A percentile compares a stretch with the other conserved stretches of the same genome.
phyloP scores from a whole-genome alignment of 371 early-diverging fungal species.

The Fennellomyces sp. region DNA sequence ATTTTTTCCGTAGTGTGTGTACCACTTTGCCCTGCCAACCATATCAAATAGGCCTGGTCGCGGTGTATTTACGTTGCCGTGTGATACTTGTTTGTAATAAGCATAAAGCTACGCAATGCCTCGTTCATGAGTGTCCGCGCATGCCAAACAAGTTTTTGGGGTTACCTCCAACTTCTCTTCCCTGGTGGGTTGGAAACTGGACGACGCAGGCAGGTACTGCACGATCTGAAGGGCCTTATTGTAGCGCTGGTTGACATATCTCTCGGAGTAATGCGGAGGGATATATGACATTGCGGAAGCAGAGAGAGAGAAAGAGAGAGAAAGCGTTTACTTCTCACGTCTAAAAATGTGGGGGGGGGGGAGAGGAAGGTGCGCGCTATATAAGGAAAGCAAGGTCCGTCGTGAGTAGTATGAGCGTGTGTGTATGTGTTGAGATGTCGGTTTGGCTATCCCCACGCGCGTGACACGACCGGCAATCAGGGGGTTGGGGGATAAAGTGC shows the following conservation, averaged over 20 bases:
- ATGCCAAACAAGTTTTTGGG: background rate
- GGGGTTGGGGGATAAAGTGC: background rate
- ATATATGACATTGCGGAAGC: slow-evolving; percentile 11
- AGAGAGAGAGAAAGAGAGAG: background rate
- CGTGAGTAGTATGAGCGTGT: background rate
- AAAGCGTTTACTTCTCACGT: too few relatives aligned
- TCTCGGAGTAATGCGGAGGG: slow-evolving; percentile 35
- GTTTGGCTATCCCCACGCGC: background rate
- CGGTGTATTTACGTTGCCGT: slow-evolving; percentile 42
- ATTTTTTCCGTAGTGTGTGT: background rate
- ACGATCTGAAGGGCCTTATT: slow-evolving; percentile 46
- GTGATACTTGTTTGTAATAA: slow-evolving; percentile 48
- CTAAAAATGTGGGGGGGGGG: slow-evolving; percentile 10
- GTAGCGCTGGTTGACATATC: slow-evolving; percentile 38
- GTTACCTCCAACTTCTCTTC: slow-evolving; percentile 47
- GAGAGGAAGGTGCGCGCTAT: background rate
- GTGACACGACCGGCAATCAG: background rate
- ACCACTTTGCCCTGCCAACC: slow-evolving; percentile 56
- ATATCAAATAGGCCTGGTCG: slow-evolving; percentile 52
- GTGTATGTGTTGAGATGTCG: background rate
- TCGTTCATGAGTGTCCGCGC: too few relatives aligned
- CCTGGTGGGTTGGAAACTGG: slow-evolving; percentile 49
- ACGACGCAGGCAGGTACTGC: slow-evolving; percentile 45
- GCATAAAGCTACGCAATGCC: slow-evolving; percentile 51
- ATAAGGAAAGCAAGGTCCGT: background rate